Base-by-base conservation (phyloP, 2,329 filamentous ascomycete genomes). In the Cadophora malorum region DNA sequence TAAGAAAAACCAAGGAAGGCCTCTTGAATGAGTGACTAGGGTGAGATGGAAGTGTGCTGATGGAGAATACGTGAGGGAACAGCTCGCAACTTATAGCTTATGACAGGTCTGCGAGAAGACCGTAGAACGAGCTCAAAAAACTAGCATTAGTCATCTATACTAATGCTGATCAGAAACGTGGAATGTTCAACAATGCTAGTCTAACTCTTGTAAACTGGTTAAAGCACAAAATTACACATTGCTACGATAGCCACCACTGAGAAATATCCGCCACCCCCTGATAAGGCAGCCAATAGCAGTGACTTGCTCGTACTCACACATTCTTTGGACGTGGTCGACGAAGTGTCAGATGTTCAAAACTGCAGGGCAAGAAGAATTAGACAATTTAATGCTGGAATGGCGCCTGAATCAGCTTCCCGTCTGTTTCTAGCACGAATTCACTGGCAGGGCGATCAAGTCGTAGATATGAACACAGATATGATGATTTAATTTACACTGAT, bases 11-110 rank as follows among this genome's bases (percentile, higher is more conserved):
- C 16, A 14, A 45, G 41, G 41, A 19, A 2, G 12, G 35, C 35
- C 41, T 45, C 41, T 45, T 45, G 41, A 45, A 45, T 45, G 41
- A 45, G 41, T 45, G 41, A 45, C 41, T 45, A 45, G 41, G 41
- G 41, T 45, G 10, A 45, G 41, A 16, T 45, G 41, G 41, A 45
- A 45, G 41, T 16, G 12, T 16, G 41, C 16, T 45, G 41, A 19
- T 16, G 12, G 12, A 16, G 35, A 19, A 16, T 45, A 45, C 10
- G 4, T 10, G 12, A 45, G 41, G 41, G 41, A 12, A 16, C 2
- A 45, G 41, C 41, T 45, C 7, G 41, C 41, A 19, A 45, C 41
- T 45, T 45, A 45, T 45, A 45, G 16, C 12, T 45, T 19, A 19
- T 16, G 19, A 5, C 16, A 19, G 41, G 41, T 16, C 2, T 14